Evolutionary conservation across 768 basidiomycete genomes (phyloP).

Genomic region (Naganishia kalamii): DNA sequence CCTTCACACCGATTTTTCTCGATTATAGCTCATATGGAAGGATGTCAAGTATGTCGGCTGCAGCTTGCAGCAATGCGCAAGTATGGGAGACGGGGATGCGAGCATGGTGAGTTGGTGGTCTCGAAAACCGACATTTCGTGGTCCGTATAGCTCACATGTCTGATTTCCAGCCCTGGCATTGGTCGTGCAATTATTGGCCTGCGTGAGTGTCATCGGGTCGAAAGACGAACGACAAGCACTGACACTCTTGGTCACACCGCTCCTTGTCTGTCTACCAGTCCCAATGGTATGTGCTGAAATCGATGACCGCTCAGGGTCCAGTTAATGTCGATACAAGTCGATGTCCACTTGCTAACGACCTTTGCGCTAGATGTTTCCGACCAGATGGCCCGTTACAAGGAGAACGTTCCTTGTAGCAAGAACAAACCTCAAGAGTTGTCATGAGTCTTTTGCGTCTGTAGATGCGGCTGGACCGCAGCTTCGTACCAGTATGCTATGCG

Average conservation of each 20-base stretch:
- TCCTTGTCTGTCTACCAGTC: not conserved
- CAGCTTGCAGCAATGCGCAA: not conserved
- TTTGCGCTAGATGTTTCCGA: too few species aligned
- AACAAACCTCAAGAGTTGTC: not conserved
- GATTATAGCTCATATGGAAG: not conserved
- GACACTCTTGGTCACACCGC: not conserved
- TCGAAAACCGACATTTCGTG: not conserved
- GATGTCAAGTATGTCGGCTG: constrained; percentile 4
- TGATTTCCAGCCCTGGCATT: not conserved
- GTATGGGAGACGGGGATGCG: not conserved
- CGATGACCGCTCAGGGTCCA: too few species aligned
- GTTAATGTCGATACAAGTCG: too few species aligned
- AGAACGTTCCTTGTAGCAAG: constrained; percentile 1
- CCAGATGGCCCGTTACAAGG: not conserved
- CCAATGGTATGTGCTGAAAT: constrained; percentile 4
- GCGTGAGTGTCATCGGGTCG: not conserved
- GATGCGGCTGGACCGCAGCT: not conserved
- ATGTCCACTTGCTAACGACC: too few species aligned
- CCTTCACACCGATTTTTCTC: not conserved
- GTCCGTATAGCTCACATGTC: not conserved
- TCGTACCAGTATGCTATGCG: too few species aligned
- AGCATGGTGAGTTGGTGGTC: not conserved
- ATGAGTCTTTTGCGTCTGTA: not conserved
- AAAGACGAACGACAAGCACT: too few species aligned
- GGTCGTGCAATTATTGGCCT: constrained; percentile 11